Evolutionary conservation across 768 basidiomycete genomes (phyloP), one percentile per base, ranked within the genome.

Genomic region (Hericium alpestre): DNA sequence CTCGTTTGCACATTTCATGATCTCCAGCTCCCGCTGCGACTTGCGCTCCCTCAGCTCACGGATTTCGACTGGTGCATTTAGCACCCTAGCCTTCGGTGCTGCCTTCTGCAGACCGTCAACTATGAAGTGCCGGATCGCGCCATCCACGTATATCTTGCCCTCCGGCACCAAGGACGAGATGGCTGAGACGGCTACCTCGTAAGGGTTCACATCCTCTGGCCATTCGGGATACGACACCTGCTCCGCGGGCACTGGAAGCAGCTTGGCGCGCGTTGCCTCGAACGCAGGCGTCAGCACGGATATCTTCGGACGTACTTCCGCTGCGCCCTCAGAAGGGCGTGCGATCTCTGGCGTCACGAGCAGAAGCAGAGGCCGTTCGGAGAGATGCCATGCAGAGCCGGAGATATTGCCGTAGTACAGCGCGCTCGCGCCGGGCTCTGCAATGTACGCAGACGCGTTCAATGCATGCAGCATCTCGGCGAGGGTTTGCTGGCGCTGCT

Each of bases 1-100:
- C 77, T 92, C 86, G 65, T 91, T 92, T 1, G 75, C 88, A 65
- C 88, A 93, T 62, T 76, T 81, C 65, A 95, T 66, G 52, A 93
- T 75, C 4, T 78, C 78, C 12, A 91, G 71, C 65, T 93, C 91
- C 49, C 82, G 73, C 9, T 65, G 60, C 12, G 85, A 88, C 68
- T 93, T 93, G 59, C 84, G 77, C 68, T 93, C 86, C 22, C 90
- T 75, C 22, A 93, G 66, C 41, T 73, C 71, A n/a, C 73, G 76
- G 32, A 92, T 74, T 52, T 77, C 76, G 2, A 67, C 61, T 3
- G 82, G 81, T 0, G 84, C 83, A 18, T 74, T 74, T n/a, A 69
- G 59, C 2, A 87, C 74, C 2, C 55, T 60, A 15, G 71, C 64
- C 0, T 71, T 58, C 11, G 70, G 67, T 2, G 72, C 73, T 0